These are phyloP conservation scores for Sporothrix curviconia DNA, from an alignment of 2,329 filamentous ascomycete species.

Conservation along the genomic window DNA sequence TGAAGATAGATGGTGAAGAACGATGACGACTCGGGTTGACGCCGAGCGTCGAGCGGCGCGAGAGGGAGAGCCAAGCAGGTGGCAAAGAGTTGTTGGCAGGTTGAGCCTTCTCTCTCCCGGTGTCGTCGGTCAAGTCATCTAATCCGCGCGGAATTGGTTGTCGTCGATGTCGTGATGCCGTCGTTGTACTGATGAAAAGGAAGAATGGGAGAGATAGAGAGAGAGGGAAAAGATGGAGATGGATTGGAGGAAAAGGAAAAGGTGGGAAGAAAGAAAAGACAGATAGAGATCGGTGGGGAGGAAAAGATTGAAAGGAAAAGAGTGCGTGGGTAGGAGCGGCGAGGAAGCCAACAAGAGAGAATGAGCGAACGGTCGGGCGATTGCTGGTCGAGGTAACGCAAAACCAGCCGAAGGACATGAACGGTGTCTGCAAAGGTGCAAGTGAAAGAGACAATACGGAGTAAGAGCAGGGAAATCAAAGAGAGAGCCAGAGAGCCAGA, in stretches of 20 bases:
- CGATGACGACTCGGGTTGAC: conserved; percentile 8
- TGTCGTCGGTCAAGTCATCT: conserved; percentile 40
- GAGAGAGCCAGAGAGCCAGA: neutral
- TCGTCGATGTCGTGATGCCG: conserved; percentile 24
- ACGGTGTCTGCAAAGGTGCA: neutral
- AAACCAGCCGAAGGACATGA: neutral
- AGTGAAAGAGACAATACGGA: conserved; percentile 11
- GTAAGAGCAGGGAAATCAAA: neutral
- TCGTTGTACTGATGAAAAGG: conserved; percentile 16
- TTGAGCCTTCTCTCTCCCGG: conserved; percentile 24
- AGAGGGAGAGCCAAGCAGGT: neutral
- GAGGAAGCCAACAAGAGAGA: conserved; percentile 23
- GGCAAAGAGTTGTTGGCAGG: conserved; percentile 21
- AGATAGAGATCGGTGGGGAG: neutral
- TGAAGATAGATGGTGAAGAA: neutral
- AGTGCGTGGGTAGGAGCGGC: conserved; percentile 14
- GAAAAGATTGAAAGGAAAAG: neutral
- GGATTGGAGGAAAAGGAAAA: conserved; percentile 15
- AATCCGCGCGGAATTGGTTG: conserved; percentile 30
- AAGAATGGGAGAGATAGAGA: conserved; percentile 19
- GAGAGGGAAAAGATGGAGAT: conserved; percentile 9
- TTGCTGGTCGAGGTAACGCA: neutral
- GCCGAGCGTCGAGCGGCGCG: conserved; percentile 8
- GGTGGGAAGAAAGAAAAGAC: neutral
- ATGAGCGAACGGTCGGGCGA: neutral